phyloP scores from a whole-genome alignment of 2,329 filamentous ascomycete genomes.

The Colletotrichum incanum region DNA sequence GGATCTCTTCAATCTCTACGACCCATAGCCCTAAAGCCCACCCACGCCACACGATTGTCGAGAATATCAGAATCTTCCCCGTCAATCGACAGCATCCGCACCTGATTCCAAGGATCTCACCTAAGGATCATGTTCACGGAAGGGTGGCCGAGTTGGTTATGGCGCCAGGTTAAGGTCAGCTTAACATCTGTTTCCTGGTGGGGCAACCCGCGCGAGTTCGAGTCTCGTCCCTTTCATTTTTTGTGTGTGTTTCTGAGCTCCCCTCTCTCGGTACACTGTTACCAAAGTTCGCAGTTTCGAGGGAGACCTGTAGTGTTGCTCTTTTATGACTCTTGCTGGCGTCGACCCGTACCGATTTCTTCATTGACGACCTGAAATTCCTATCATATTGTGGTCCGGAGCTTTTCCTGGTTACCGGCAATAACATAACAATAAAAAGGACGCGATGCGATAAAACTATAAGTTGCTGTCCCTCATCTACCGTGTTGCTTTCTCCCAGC shows the following conservation, averaged over 20 bases:
- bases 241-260: not conserved
- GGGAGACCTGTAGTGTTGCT: too few relatives aligned
- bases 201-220: conserved; percentile 44
- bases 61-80: conserved; percentile 2
- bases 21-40: conserved; percentile 29
- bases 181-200: conserved; percentile 44
- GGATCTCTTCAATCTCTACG: not conserved
- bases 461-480: too few relatives aligned
- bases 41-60: not conserved
- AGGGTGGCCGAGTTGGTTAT: conserved; percentile 44
- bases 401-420: too few relatives aligned
- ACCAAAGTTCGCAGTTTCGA: not conserved
- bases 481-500: too few relatives aligned
- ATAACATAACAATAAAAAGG: too few relatives aligned
- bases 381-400: too few relatives aligned
- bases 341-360: too few relatives aligned
- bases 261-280: not conserved
- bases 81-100: not conserved
- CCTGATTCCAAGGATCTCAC: not conserved
- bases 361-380: too few relatives aligned
- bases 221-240: conserved; percentile 32
- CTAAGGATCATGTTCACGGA: not conserved
- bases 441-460: too few relatives aligned
- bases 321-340: too few relatives aligned
- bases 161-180: conserved; percentile 42